phyloP scores from a whole-genome alignment of 2,329 filamentous ascomycete species.

The Ophiostoma perfectum region DNA sequence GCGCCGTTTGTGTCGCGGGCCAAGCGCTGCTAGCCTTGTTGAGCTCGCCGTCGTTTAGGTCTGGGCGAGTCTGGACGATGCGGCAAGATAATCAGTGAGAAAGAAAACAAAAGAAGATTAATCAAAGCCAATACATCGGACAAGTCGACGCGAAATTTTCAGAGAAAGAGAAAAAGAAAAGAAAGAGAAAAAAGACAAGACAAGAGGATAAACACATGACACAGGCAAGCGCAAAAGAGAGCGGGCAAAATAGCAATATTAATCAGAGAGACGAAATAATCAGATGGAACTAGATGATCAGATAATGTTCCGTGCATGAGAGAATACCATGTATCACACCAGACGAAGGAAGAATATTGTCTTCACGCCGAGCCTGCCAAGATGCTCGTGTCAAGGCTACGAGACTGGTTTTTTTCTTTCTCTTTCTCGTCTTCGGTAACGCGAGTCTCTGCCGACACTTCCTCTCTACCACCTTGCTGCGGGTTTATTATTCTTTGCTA shows the following conservation, averaged over 20 bases:
- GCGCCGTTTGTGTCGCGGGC: neutral
- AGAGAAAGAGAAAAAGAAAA: neutral
- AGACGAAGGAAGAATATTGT: neutral
- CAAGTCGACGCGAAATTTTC: neutral
- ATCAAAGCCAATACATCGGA: too few species aligned
- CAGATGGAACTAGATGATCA: conserved; percentile 10
- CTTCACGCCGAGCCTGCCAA: conserved; percentile 5
- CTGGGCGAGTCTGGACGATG: neutral
- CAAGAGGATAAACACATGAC: neutral
- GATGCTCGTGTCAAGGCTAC: neutral
- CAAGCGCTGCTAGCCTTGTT: neutral
- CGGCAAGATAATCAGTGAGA: neutral
- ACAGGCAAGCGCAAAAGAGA: neutral
- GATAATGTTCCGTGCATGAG: neutral
- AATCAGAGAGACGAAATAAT: neutral
- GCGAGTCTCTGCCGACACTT: too few species aligned
- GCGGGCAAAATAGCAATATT: neutral
- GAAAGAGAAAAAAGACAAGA: neutral
- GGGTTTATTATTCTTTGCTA: neutral
- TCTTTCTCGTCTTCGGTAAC: neutral
- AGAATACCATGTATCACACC: neutral
- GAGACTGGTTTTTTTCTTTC: too few species aligned
- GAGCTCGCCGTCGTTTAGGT: neutral
- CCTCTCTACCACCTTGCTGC: too few species aligned
- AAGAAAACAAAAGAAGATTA: neutral